phyloP scores from a whole-genome alignment of 345 rosid species.

The Lenwebbia sp. region DNA sequence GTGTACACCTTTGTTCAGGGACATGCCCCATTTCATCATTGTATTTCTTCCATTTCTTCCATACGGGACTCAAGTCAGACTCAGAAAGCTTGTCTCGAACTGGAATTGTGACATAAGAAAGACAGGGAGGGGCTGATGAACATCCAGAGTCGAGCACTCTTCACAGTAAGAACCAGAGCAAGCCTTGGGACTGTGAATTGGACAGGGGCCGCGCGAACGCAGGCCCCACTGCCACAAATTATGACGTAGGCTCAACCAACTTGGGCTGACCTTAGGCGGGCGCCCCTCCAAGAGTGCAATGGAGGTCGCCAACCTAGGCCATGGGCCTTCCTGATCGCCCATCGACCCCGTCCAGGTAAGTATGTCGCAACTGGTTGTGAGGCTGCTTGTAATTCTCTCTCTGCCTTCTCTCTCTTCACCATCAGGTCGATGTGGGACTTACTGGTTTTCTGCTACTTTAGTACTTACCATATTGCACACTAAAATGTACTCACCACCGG shows the following conservation, averaged over 20 bases:
- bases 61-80: not conserved
- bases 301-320: not conserved
- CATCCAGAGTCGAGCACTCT: too few relatives aligned
- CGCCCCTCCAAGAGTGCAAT: conserved; percentile 9
- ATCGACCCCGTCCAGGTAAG: not conserved
- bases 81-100: not conserved
- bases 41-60: not conserved
- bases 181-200: not conserved
- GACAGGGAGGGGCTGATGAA: too few relatives aligned
- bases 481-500: not conserved
- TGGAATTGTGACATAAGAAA: too few relatives aligned
- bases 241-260: not conserved
- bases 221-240: not conserved
- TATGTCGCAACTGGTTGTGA: not conserved
- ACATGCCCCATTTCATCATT: not conserved
- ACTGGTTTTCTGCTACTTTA: not conserved
- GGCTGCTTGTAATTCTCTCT: not conserved
- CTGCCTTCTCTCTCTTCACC: not conserved
- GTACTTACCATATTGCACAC: not conserved
- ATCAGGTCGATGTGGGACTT: not conserved
- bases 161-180: rapidly evolving
- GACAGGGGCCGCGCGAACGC: not conserved
- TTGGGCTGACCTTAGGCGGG: not conserved
- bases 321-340: not conserved
- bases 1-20: not conserved